phyloP scores from a whole-genome alignment of 106 monocot genomes.

The Acanthochlamys bracteata region DNA sequence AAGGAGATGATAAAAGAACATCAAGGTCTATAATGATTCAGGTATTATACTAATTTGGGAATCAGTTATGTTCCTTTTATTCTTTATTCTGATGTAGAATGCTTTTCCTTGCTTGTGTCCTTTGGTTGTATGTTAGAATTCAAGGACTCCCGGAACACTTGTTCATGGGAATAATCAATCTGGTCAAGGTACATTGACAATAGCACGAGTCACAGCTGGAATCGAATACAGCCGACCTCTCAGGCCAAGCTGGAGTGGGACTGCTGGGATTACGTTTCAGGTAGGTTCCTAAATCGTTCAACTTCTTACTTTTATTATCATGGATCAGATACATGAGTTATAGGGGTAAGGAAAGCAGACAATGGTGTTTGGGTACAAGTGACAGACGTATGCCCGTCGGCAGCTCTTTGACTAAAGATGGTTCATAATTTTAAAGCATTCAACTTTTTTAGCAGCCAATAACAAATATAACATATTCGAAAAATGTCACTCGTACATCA shows the following conservation, averaged over 20 bases:
- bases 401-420: too few relatives aligned
- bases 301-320: too few relatives aligned
- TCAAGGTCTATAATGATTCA: constrained; percentile 89
- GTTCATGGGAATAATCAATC: constrained; percentile 72
- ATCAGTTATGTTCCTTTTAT: too few relatives aligned
- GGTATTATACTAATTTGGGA: constrained; percentile 23
- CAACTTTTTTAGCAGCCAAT: too few relatives aligned
- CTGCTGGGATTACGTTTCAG: constrained; percentile 81
- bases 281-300: constrained; percentile 16
- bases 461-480: too few relatives aligned
- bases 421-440: too few relatives aligned
- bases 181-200: constrained; percentile 52
- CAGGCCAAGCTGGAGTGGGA: constrained; percentile 96
- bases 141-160: constrained; percentile 89
- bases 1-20: constrained; percentile 93
- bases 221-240: constrained; percentile 86
- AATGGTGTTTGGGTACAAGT: too few relatives aligned
- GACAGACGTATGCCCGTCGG: too few relatives aligned
- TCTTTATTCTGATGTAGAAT: too few relatives aligned
- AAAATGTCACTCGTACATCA: too few relatives aligned
- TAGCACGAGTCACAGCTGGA: constrained; percentile 77
- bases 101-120: background rate
- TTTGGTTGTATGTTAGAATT: constrained; percentile 50
- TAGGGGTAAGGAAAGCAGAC: too few relatives aligned
- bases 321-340: too few relatives aligned